Evolutionary conservation across 2,329 filamentous ascomycete species (phyloP).

Genomic region (Albifimbria verrucaria): DNA sequence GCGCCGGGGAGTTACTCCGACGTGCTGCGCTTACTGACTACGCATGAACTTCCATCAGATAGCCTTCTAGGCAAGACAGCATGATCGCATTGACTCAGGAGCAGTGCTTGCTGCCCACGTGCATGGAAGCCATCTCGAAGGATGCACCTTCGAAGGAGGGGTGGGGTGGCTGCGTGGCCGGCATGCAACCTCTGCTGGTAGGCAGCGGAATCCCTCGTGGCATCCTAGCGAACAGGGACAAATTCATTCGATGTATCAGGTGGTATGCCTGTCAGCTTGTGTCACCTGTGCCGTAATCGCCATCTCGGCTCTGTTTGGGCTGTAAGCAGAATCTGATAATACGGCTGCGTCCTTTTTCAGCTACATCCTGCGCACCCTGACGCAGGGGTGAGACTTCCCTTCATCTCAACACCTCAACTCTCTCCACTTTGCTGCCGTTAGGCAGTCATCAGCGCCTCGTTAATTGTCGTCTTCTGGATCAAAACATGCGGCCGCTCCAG

Average conservation of each 20-base stretch:
- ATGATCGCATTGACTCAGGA: background rate
- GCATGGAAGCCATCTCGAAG: background rate
- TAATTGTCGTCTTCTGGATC: no score
- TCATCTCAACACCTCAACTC: background rate
- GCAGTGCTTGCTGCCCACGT: background rate
- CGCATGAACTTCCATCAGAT: no score
- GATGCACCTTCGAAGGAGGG: background rate
- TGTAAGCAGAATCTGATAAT: background rate
- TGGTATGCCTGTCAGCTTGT: background rate
- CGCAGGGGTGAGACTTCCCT: background rate
- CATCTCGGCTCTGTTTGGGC: background rate
- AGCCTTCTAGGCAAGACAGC: no score
- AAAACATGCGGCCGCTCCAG: no score
- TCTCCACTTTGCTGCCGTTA: background rate
- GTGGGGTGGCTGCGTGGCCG: background rate
- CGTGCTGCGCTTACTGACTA: no score
- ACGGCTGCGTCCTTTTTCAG: background rate
- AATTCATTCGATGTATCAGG: background rate
- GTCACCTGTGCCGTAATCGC: background rate
- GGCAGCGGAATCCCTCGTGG: background rate
- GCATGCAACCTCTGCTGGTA: background rate
- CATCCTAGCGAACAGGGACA: background rate
- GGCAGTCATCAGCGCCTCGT: background rate
- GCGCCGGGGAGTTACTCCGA: no score
- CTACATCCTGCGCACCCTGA: background rate